Evolutionary conservation across 2,329 filamentous ascomycete genomes (phyloP).

Genomic region (Aspergillus quadrilineatus): DNA sequence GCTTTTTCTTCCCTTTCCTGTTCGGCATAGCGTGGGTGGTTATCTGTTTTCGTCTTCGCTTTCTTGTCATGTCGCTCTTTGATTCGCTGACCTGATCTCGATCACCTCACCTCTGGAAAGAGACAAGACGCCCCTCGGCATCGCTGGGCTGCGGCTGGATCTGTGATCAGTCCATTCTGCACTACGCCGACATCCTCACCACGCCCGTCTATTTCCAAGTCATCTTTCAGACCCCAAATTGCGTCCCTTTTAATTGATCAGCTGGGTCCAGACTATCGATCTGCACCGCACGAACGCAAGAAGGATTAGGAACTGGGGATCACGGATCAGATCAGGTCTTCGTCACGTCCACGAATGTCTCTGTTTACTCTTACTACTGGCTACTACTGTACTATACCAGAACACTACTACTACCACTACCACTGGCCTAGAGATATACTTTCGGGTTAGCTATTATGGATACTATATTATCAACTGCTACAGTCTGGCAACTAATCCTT

Average conservation of each 20-base stretch:
- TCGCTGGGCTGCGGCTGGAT: background rate
- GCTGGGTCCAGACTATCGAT: background rate
- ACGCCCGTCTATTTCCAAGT: background rate
- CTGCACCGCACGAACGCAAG: conserved; percentile 1
- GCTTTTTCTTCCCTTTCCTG: conserved; percentile 9
- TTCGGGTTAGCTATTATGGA: conserved; percentile 6
- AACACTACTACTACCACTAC: background rate
- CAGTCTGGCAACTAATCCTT: too few relatives aligned
- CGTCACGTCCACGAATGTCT: background rate
- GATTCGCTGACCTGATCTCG: conserved; percentile 13
- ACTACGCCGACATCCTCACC: background rate
- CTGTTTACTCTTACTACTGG: background rate
- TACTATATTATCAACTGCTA: background rate
- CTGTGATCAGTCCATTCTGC: background rate
- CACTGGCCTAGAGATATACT: conserved; percentile 6
- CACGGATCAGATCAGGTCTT: background rate
- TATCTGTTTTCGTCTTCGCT: conserved; percentile 3
- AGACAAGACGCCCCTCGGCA: conserved; percentile 10
- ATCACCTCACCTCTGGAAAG: conserved; percentile 2
- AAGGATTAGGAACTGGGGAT: background rate
- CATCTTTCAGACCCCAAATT: background rate
- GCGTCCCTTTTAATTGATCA: background rate
- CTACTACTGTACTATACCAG: conserved; percentile 4
- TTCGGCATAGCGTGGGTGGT: conserved; percentile 37
- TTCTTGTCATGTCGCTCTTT: conserved; percentile 22